A percentile compares a stretch with the other conserved stretches of the same genome.
Evolutionary conservation across 768 basidiomycete genomes (phyloP).

Genomic region (Guyanaporus albipodus): DNA sequence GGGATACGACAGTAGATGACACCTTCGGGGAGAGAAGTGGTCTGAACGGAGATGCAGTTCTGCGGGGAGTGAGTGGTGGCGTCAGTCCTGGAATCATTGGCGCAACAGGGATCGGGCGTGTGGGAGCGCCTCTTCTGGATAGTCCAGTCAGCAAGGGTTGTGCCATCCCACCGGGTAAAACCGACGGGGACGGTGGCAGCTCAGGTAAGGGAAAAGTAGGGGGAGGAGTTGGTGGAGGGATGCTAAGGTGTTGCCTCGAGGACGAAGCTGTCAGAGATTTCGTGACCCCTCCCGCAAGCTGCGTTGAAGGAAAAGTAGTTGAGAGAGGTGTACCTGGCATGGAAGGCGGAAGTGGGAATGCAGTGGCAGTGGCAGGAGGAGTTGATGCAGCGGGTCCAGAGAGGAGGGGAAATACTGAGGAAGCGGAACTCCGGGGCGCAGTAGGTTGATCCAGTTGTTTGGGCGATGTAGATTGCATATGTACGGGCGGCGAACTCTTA

Average conservation of each 20-base stretch:
- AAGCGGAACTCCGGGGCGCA: constrained; percentile 3
- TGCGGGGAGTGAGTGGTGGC: constrained; percentile 15
- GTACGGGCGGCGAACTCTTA: constrained; percentile 28
- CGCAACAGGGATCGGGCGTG: constrained; percentile 14
- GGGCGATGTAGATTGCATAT: constrained; percentile 4
- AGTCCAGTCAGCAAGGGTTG: background rate
- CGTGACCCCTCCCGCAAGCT: background rate
- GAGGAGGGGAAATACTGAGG: constrained; percentile 7
- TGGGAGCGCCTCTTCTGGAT: constrained; percentile 12
- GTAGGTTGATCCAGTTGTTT: constrained; percentile 9
- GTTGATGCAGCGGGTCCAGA: constrained; percentile 5
- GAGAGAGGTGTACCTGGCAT: constrained; percentile 19
- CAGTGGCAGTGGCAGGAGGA: constrained; percentile 1
- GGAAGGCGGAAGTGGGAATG: constrained; percentile 18
- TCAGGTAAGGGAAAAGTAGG: constrained; percentile 31
- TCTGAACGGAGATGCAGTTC: constrained; percentile 21
- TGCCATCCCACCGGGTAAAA: background rate
- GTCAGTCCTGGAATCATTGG: constrained; percentile 9
- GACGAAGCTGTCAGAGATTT: constrained; percentile 11
- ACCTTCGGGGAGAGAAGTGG: constrained; percentile 17
- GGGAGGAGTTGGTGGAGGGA: constrained; percentile 31
- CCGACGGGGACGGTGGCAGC: constrained; percentile 19
- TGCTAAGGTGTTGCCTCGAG: constrained; percentile 27
- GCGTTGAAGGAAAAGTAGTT: constrained; percentile 9
- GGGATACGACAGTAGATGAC: background rate